These are phyloP conservation scores for Zygosaccharomyces siamensis DNA, from an alignment of 805 yeast species.

Conservation along the genomic window DNA sequence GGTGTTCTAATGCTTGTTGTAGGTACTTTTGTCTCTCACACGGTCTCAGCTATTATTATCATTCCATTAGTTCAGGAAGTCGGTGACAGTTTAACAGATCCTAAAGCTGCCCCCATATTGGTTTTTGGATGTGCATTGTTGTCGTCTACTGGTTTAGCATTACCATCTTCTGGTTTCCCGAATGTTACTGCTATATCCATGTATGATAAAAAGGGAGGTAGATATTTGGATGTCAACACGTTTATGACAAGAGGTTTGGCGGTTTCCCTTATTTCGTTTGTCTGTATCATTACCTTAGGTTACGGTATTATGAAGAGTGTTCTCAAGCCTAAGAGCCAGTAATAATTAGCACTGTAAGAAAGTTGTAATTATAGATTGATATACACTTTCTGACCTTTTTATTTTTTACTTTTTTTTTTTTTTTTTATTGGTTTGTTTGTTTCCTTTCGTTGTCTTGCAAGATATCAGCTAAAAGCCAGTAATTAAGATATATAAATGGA, in stretches of 20 bases:
- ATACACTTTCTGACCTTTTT: neutral
- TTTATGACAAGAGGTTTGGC: constrained; percentile 92
- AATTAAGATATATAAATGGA: too few species aligned
- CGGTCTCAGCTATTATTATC: constrained; percentile 91
- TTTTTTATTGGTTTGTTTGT: neutral
- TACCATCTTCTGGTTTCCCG: constrained; percentile 98
- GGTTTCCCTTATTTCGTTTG: constrained; percentile 68
- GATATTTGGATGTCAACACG: constrained; percentile 73
- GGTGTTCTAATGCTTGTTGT: constrained; percentile 77
- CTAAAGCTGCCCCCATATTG: constrained; percentile 57
- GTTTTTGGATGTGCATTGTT: constrained; percentile 51
- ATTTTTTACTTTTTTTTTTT: neutral
- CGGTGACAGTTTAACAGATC: constrained; percentile 63
- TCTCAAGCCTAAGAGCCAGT: constrained; percentile 17
- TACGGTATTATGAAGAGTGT: constrained; percentile 60
- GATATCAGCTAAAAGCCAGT: too few species aligned
- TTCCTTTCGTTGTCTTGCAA: neutral
- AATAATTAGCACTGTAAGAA: neutral
- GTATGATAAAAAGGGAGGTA: constrained; percentile 86
- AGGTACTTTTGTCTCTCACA: constrained; percentile 94
- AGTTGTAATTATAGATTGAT: too few species aligned
- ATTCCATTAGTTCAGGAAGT: constrained; percentile 86
- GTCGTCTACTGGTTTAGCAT: constrained; percentile 93
- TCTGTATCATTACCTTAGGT: constrained; percentile 72
- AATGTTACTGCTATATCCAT: constrained; percentile 95